A percentile compares a stretch with the other conserved stretches of the same genome.
Conservation (phyloP, 306 rosid species). For the Aeschynomene evenia region DNA sequence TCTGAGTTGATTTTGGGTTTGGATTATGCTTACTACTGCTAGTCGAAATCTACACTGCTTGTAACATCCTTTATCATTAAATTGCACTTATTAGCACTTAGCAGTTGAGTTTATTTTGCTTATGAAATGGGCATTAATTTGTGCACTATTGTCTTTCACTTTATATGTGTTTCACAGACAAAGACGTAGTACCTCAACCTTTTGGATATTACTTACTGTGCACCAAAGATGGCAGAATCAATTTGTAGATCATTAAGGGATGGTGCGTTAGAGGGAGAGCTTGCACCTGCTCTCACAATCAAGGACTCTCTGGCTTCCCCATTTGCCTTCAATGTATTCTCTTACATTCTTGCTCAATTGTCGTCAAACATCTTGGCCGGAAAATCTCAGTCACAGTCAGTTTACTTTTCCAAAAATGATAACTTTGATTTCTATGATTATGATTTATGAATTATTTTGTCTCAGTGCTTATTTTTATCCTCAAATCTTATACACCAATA, state of each 20-base stretch:
- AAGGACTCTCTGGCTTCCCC: constrained; percentile 70
- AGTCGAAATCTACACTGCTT: background rate
- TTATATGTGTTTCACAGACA: background rate
- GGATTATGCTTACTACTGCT: background rate
- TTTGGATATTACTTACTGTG: background rate
- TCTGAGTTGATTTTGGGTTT: background rate
- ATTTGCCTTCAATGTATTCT: constrained; percentile 56
- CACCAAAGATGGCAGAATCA: constrained; percentile 65
- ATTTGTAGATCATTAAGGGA: constrained; percentile 71
- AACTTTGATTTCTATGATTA: background rate
- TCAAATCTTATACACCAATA: background rate
- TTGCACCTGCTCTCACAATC: constrained; percentile 73
- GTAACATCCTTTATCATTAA: background rate
- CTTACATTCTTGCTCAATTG: constrained; percentile 62
- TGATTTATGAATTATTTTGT: background rate
- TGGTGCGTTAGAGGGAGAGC: constrained; percentile 85
- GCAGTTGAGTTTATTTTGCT: background rate
- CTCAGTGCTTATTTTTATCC: background rate
- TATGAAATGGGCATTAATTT: background rate
- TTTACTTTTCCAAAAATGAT: constrained; percentile 10
- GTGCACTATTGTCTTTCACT: background rate
- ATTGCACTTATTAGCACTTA: background rate
- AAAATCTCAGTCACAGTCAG: constrained; percentile 77
- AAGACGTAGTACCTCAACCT: background rate
- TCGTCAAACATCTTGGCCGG: constrained; percentile 53